Evolutionary conservation across 441 rosid genomes (phyloP).

Genomic region (Populus hybrid): DNA sequence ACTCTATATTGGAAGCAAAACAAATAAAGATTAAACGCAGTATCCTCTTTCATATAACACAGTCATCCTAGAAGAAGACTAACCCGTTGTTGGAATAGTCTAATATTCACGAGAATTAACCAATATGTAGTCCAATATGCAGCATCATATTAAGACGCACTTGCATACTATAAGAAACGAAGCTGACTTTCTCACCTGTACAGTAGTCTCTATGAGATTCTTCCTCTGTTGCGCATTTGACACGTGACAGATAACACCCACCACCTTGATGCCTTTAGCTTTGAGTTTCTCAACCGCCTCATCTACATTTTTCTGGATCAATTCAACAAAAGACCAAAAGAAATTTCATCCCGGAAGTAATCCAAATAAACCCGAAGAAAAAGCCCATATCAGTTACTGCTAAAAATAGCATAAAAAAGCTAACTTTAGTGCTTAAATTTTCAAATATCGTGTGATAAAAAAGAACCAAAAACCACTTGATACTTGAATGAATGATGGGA

Average conservation of each 20-base stretch:
- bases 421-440: too few species aligned
- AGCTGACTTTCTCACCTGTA: conserved; percentile 39
- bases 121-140: background rate
- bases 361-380: too few species aligned
- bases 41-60: background rate
- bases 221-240: conserved; percentile 75
- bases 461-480: too few species aligned
- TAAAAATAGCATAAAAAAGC: too few species aligned
- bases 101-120: background rate
- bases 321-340: too few species aligned
- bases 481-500: too few species aligned
- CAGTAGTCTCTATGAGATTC: conserved; percentile 58
- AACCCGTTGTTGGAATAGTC: background rate
- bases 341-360: too few species aligned
- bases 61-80: background rate
- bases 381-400: too few species aligned
- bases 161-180: background rate
- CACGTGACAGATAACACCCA: conserved; percentile 90
- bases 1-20: background rate
- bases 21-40: background rate
- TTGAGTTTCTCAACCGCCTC: conserved; percentile 70
- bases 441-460: too few species aligned
- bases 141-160: background rate
- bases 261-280: conserved; percentile 59
- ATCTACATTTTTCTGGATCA: too few species aligned